Evolutionary conservation across 768 basidiomycete genomes (phyloP).

Genomic region (Porpolomopsis calyptriformis): DNA sequence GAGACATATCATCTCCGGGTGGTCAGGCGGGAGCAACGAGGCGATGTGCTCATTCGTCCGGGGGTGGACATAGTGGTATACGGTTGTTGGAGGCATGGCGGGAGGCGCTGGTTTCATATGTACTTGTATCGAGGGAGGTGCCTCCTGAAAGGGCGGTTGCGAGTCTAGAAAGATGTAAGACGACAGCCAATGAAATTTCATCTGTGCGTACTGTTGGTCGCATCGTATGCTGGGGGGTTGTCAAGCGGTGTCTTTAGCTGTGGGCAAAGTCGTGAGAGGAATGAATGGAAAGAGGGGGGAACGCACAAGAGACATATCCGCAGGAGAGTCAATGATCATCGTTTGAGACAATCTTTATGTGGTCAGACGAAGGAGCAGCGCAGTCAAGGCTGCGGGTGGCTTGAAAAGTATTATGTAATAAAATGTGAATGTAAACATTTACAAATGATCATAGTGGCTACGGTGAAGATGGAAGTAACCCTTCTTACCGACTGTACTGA

Average conservation of each 20-base stretch:
- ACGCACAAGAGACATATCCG: too few relatives aligned
- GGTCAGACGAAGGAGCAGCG: too few relatives aligned
- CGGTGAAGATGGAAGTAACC: too few relatives aligned
- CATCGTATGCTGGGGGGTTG: slow-evolving; percentile 37
- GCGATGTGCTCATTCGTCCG: slow-evolving; percentile 44
- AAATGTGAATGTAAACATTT: too few relatives aligned
- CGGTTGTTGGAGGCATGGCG: slow-evolving; percentile 32
- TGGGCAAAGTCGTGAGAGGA: not conserved
- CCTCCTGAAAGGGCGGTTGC: not conserved
- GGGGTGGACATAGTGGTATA: slow-evolving; percentile 65
- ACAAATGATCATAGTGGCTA: too few relatives aligned
- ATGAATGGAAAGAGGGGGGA: too few relatives aligned
- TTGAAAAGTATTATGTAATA: too few relatives aligned
- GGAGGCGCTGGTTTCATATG: slow-evolving; percentile 2
- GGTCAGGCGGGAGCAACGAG: slow-evolving; percentile 61
- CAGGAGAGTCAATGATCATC: too few relatives aligned
- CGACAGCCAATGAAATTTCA: not conserved
- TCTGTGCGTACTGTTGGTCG: slow-evolving; percentile 22
- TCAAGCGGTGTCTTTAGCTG: slow-evolving; percentile 20
- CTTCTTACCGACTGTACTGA: too few relatives aligned
- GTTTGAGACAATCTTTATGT: too few relatives aligned
- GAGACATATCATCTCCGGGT: slow-evolving; percentile 81
- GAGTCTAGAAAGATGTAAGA: not conserved
- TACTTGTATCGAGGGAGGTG: not conserved
- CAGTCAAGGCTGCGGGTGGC: not conserved